Percentiles rank a stretch among this genome's conserved stretches.
Evolutionary conservation across 139 green algal species (phyloP).

Genomic region (Picochlorum sp.): DNA sequence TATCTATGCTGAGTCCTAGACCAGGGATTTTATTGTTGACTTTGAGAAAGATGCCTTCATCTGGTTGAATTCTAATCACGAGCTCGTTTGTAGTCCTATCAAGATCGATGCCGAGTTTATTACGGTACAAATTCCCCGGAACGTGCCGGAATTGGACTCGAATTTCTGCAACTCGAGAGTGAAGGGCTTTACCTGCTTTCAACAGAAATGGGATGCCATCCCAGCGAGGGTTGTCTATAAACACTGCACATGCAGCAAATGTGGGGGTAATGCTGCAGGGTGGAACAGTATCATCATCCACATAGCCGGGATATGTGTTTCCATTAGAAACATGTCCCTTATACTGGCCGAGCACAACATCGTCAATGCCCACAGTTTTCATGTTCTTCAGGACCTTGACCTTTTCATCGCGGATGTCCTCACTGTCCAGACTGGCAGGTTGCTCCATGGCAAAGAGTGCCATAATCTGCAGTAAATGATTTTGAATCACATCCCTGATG

Average conservation of each 20-base stretch:
- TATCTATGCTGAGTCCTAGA: slow-evolving; percentile 85
- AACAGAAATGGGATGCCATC: slow-evolving; percentile 98
- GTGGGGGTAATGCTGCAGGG: slow-evolving; percentile 76
- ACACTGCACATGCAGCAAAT: slow-evolving; percentile 84
- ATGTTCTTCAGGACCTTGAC: slow-evolving; percentile 94
- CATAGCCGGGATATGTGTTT: slow-evolving; percentile 69
- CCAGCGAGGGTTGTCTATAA: slow-evolving; percentile 97
- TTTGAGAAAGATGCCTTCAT: slow-evolving; percentile 98
- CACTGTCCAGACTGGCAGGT: slow-evolving; percentile 76
- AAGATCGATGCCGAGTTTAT: slow-evolving; percentile 67
- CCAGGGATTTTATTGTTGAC: slow-evolving; percentile 99
- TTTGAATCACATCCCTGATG: slow-evolving; percentile 97
- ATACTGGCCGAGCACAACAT: slow-evolving; percentile 98
- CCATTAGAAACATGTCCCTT: slow-evolving; percentile 19
- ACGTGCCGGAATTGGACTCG: slow-evolving; percentile 95
- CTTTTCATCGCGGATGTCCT: slow-evolving; percentile 99
- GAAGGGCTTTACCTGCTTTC: slow-evolving; percentile 96
- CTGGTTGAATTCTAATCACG: slow-evolving; percentile 96
- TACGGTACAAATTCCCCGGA: slow-evolving; percentile 82
- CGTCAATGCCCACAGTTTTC: slow-evolving; percentile 66
- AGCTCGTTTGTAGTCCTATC: slow-evolving; percentile 91
- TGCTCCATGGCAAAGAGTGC: slow-evolving; percentile 97
- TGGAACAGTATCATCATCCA: slow-evolving; percentile 93
- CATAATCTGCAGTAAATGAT: slow-evolving; percentile 96
- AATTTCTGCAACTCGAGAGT: slow-evolving; percentile 86